Evolutionary conservation across 2,329 filamentous ascomycete genomes (phyloP), one percentile per base, ranked within the genome.

Genomic region (Cladosporium sp.): DNA sequence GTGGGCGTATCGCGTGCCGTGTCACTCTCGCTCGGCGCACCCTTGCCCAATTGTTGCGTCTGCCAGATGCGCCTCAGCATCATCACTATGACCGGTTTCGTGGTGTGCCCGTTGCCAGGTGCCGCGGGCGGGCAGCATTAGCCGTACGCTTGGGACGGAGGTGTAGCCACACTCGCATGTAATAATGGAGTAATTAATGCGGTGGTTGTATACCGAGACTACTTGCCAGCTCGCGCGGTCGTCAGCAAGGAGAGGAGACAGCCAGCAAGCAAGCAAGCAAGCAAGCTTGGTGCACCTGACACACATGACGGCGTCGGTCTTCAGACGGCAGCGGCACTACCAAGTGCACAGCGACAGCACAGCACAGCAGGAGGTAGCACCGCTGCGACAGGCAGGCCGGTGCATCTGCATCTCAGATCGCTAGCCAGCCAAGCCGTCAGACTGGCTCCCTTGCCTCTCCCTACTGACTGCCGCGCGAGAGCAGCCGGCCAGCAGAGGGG

Each of bases 41-140:
- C 47, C 47, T 50, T 22, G 47, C 47, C 47, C 47, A 36, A 37
- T 32, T 22, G 24, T 32, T 34, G 24, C n/a, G 32, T 17, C 36
- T 53, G 50, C 50, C n/a, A n/a, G n/a, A 37, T 37, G 50, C 50
- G 50, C 50, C 50, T n/a, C 50, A 32, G 28, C 28, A 32, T 32
- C 28, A 32, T 32, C 28, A 32, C 12, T 32, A 9, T 32, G 28
- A 32, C 12, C 28, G 12, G 28, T 32, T 10, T 32, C 50, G 24
- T 25, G 37, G 42, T 25, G 37, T 48, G 25, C n/a, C 25, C 42
- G 15, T 45, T 25, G 22, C n/a, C 25, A 28, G 42, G 10, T 15
- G 24, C 42, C 42, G 42, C 42, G 42, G 42, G 25, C 13, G 42
- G 42, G 15, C 42, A 45, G 42, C n/a, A 28, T 45, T 45, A 45